Evolutionary conservation across 106 monocot genomes (phyloP), one percentile per base, ranked within the genome.

Genomic region (Cymbidium sinense): DNA sequence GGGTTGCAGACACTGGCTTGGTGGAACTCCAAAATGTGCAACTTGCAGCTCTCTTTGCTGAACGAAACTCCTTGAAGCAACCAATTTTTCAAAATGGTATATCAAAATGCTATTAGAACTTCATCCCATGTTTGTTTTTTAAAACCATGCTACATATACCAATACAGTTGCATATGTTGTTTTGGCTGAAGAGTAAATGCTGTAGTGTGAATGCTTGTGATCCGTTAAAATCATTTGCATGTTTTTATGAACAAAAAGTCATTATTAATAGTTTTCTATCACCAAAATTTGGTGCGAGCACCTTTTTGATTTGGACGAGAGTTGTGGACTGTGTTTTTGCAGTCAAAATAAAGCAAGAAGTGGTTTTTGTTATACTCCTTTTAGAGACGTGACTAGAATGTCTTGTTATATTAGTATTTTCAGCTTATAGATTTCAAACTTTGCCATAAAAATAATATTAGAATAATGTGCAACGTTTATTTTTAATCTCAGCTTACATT

Each of bases 31-130:
- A 86, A 82, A 82, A 93, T 82, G 76, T 81, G 64, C 76, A 90
- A 67, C 58, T 96, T 61, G 86, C 89, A 55, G 75, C 89, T 74
- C 83, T 83, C 55, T 74, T 93, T 78, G 93, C 93, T 44, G 93
- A 96, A 39, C 88, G 79, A 44, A 90, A 83, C 75, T 77, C 80
- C 50, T 77, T 84, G 7, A 89, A 86, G 76, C 84, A 91, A 67
- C 89, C 88, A 70, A 88, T 88, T 77, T 94, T 91, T 37, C 87
- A 83, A 77, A 89, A 89, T 78, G 96, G 96, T 96, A 91, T 37
- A n/a, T 15, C 30, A 18, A 2, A 77, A 43, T 47, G 11, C 76
- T 50, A 37, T 76, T 31, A 15, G 2, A 69, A 69, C 31, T 69
- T 62, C 8, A 69, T 71, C 34, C 21, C 39, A 39, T 71, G 3